These are phyloP conservation scores for Stylonectria norvegica DNA, from an alignment of 2,329 filamentous ascomycete genomes.

Conservation along the genomic window DNA sequence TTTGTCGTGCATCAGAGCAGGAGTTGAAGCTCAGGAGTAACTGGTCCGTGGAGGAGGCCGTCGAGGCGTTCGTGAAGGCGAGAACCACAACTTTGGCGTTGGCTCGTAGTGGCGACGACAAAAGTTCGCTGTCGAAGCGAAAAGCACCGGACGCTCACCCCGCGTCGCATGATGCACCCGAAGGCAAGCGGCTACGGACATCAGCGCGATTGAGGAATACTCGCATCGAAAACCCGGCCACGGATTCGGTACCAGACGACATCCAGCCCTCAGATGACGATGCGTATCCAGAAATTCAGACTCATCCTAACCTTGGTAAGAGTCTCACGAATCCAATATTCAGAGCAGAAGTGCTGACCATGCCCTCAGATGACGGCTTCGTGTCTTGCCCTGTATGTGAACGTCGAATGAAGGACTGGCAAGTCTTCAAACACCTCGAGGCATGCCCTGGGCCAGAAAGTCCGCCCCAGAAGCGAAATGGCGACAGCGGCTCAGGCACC, in stretches of 20 bases:
- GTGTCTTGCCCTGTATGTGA: conserved; percentile 82
- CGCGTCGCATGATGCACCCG: conserved; percentile 23
- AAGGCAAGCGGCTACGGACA: conserved; percentile 50
- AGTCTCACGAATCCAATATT: neutral
- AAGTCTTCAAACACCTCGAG: conserved; percentile 80
- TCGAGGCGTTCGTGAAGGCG: conserved; percentile 70
- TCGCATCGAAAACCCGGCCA: conserved; percentile 33
- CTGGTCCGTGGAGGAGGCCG: conserved; percentile 78
- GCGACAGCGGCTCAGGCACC: conserved; percentile 7
- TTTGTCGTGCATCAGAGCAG: conserved; percentile 76
- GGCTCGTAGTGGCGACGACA: conserved; percentile 43
- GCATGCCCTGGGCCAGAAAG: conserved; percentile 46
- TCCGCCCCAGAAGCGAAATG: conserved; percentile 2
- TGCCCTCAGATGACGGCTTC: conserved; percentile 62
- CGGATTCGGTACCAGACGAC: conserved; percentile 7
- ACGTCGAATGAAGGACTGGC: conserved; percentile 72
- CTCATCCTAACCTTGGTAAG: conserved; percentile 25
- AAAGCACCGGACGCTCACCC: conserved; percentile 39
- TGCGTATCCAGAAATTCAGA: conserved; percentile 19
- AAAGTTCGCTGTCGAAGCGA: conserved; percentile 46
- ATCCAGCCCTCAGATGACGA: conserved; percentile 22
- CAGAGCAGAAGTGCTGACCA: conserved; percentile 9
- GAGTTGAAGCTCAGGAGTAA: conserved; percentile 83
- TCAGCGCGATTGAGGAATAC: conserved; percentile 48
- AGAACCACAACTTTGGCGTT: conserved; percentile 61